phyloP scores from a whole-genome alignment of 768 basidiomycete species.

The Dentipellis sp. region DNA sequence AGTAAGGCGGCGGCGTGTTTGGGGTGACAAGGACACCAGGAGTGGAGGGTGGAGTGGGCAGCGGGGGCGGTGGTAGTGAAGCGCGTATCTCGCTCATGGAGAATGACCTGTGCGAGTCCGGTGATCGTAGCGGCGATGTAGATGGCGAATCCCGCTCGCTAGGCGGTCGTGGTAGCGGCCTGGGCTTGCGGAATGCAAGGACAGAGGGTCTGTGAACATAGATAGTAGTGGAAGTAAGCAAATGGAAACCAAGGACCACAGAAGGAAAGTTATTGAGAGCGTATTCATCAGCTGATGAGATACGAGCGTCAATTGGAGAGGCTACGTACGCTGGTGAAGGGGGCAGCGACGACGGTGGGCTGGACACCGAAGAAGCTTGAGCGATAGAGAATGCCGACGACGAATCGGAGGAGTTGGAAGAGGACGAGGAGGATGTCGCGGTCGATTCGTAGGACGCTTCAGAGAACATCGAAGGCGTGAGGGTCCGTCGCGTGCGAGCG shows the following conservation, averaged over 20 bases:
- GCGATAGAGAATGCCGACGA: not conserved
- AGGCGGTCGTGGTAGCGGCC: not conserved
- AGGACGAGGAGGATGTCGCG: not conserved
- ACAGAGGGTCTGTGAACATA: not conserved
- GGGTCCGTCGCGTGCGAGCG: constrained; percentile 4
- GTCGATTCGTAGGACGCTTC: constrained; percentile 5
- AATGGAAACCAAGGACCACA: too few species aligned
- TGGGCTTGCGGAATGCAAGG: not conserved
- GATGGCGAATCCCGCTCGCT: not conserved
- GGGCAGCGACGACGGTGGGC: constrained; percentile 6
- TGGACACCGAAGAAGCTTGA: constrained; percentile 2
- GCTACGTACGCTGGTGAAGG: constrained; percentile 11
- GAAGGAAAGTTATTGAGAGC: not conserved
- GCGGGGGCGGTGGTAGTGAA: not conserved
- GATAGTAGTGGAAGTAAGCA: not conserved
- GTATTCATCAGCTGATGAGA: not conserved
- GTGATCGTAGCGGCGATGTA: not conserved
- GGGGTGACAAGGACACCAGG: not conserved
- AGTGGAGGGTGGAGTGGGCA: not conserved
- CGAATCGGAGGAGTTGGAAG: constrained; percentile 4
- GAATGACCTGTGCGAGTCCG: not conserved
- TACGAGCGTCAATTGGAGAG: not conserved
- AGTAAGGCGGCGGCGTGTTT: not conserved
- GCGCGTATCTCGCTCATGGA: not conserved
- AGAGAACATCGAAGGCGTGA: constrained; percentile 9